Percentiles rank a stretch among this genome's conserved stretches.
These are phyloP conservation scores for Geosmithia flava DNA, from an alignment of 2,329 filamentous ascomycete genomes.

Conservation along the genomic window DNA sequence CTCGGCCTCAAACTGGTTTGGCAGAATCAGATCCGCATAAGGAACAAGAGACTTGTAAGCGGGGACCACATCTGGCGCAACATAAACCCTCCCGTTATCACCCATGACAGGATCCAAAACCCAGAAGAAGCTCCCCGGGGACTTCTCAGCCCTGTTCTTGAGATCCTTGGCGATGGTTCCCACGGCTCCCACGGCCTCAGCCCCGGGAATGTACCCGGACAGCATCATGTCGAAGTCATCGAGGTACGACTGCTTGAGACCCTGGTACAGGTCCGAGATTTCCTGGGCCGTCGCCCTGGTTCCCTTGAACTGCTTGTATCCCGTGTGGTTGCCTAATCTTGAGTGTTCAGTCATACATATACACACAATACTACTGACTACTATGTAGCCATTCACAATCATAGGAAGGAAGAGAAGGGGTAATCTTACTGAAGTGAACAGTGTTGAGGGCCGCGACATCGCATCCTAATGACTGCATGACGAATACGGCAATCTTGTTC, in stretches of 20 bases:
- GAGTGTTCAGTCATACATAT: neutral
- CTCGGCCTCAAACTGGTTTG: slow-evolving; percentile 97
- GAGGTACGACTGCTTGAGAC: slow-evolving; percentile 71
- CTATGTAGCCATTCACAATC: too few relatives aligned
- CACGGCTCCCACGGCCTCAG: slow-evolving; percentile 70
- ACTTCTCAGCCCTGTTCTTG: slow-evolving; percentile 47
- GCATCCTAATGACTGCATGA: slow-evolving; percentile 85
- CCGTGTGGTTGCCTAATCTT: slow-evolving; percentile 76
- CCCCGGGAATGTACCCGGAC: slow-evolving; percentile 87
- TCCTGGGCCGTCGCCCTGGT: slow-evolving; percentile 71
- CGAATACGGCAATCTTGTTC: slow-evolving; percentile 93
- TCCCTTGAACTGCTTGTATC: slow-evolving; percentile 80
- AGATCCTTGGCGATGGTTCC: slow-evolving; percentile 76
- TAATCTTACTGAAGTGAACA: slow-evolving; percentile 78
- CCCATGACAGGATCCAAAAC: slow-evolving; percentile 98
- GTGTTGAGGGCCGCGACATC: slow-evolving; percentile 93
- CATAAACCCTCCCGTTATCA: slow-evolving; percentile 84
- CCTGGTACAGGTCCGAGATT: slow-evolving; percentile 73
- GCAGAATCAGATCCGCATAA: slow-evolving; percentile 81
- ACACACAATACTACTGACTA: too few relatives aligned
- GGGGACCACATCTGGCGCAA: slow-evolving; percentile 81
- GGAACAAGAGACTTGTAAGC: slow-evolving; percentile 72
- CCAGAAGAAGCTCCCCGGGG: slow-evolving; percentile 83
- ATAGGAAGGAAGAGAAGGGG: neutral
- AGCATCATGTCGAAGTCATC: slow-evolving; percentile 90